A percentile compares a stretch with the other conserved stretches of the same genome.
Evolutionary conservation across 2,329 filamentous ascomycete species (phyloP).

Genomic region (Helotiales sp.): DNA sequence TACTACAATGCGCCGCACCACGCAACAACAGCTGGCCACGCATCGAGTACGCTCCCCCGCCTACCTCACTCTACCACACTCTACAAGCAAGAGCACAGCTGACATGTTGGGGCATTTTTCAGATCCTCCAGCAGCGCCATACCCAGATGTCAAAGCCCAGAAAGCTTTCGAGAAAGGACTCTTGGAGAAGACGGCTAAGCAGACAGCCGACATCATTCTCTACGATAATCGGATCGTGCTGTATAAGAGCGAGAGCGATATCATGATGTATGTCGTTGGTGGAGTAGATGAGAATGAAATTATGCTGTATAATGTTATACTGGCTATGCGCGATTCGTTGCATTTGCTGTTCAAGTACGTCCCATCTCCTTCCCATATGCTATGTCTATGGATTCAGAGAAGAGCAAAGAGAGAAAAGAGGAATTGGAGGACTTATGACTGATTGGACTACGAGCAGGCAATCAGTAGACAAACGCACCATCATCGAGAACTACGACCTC

Average conservation of each 20-base stretch:
- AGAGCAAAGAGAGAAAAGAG: not conserved
- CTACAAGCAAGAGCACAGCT: conserved; percentile 7
- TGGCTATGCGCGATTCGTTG: conserved; percentile 88
- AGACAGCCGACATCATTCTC: conserved; percentile 92
- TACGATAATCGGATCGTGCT: conserved; percentile 97
- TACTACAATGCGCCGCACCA: conserved; percentile 79
- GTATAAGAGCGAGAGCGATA: conserved; percentile 97
- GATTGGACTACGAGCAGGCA: conserved; percentile 60
- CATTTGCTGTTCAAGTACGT: conserved; percentile 89
- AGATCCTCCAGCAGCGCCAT: conserved; percentile 69
- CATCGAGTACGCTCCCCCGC: conserved; percentile 10
- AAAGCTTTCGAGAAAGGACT: conserved; percentile 97
- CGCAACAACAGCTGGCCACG: conserved; percentile 44
- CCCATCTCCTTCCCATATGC: not conserved
- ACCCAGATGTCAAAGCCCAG: conserved; percentile 88
- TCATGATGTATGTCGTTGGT: conserved; percentile 95
- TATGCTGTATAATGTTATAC: conserved; percentile 89
- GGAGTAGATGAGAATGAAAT: conserved; percentile 95
- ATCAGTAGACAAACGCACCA: conserved; percentile 95
- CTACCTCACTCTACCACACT: conserved; percentile 26
- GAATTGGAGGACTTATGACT: not conserved
- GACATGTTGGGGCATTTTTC: conserved; percentile 21
- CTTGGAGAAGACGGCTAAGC: conserved; percentile 93
- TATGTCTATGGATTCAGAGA: not conserved
- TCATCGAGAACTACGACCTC: conserved; percentile 98